Evolutionary conservation across 2,329 filamentous ascomycete genomes (phyloP).

Genomic region (Capronia americana): DNA sequence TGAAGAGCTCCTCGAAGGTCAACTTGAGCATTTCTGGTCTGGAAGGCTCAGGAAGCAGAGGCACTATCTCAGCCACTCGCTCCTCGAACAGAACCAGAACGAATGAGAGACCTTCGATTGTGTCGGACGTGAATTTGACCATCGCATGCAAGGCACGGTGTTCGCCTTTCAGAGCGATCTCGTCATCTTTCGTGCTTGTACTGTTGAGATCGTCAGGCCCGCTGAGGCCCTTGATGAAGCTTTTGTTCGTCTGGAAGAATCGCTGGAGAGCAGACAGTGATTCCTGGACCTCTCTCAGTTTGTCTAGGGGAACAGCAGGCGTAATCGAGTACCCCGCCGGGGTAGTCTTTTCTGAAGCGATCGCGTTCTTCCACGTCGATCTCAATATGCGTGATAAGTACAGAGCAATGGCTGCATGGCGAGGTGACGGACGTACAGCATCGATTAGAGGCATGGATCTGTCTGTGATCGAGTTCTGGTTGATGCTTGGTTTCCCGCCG

Average conservation of each 20-base stretch:
- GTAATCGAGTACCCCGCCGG: conserved; percentile 68
- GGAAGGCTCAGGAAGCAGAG: conserved; percentile 72
- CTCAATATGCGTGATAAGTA: conserved; percentile 89
- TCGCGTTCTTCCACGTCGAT: conserved; percentile 81
- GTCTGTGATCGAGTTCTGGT: conserved; percentile 73
- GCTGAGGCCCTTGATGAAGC: conserved; percentile 91
- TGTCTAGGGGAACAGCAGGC: conserved; percentile 70
- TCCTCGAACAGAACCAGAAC: conserved; percentile 95
- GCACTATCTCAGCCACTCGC: conserved; percentile 84
- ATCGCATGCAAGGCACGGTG: conserved; percentile 90
- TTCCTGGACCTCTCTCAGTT: conserved; percentile 78
- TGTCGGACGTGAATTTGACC: conserved; percentile 82
- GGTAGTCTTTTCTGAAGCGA: conserved; percentile 65
- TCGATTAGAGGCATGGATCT: conserved; percentile 72
- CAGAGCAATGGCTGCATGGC: conserved; percentile 84
- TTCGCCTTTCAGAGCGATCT: conserved; percentile 89
- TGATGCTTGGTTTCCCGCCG: conserved; percentile 83
- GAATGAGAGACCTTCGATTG: conserved; percentile 96
- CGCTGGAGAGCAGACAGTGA: conserved; percentile 77
- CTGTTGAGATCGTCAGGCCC: conserved; percentile 84
- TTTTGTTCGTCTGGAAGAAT: conserved; percentile 86
- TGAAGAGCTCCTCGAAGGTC: conserved; percentile 88
- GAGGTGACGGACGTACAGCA: conserved; percentile 82
- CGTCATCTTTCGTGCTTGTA: conserved; percentile 82
- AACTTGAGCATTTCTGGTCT: conserved; percentile 74